A percentile compares a stretch with the other conserved stretches of the same genome.
phyloP scores from a whole-genome alignment of 176 grass and related monocot species.

The Triticum dicoccoides region DNA sequence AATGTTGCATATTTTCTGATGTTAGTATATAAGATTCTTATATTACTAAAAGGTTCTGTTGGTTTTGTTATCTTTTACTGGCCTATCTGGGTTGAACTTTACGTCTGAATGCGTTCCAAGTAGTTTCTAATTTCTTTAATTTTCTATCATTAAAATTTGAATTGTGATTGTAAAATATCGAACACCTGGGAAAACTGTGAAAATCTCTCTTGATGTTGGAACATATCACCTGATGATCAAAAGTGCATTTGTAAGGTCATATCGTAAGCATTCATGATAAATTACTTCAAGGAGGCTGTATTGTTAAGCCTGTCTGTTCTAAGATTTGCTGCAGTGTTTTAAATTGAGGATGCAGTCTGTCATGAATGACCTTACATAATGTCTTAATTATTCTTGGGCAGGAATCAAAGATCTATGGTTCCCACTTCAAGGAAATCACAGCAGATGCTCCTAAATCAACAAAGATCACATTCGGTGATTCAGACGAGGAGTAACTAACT shows the following conservation, averaged over 20 bases:
- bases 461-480: slow-evolving; percentile 88
- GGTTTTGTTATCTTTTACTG: not conserved
- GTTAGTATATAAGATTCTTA: not conserved
- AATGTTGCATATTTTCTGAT: not conserved
- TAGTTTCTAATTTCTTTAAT: not conserved
- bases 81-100: not conserved
- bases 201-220: not conserved
- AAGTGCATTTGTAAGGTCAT: not conserved
- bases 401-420: slow-evolving; percentile 93
- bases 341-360: not conserved
- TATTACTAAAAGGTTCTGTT: not conserved
- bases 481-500: slow-evolving; percentile 62
- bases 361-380: slow-evolving; percentile 7
- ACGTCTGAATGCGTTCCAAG: not conserved
- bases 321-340: not conserved
- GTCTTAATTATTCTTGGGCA: slow-evolving; percentile 19
- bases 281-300: not conserved
- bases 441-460: slow-evolving; percentile 90
- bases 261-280: not conserved
- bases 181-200: not conserved
- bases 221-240: not conserved
- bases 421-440: slow-evolving; percentile 88
- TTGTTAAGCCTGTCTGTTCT: not conserved
- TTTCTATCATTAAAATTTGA: not conserved
- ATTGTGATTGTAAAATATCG: not conserved